Conservation (phyloP, 2,329 filamentous ascomycete species). For the Fusarium hostae region DNA sequence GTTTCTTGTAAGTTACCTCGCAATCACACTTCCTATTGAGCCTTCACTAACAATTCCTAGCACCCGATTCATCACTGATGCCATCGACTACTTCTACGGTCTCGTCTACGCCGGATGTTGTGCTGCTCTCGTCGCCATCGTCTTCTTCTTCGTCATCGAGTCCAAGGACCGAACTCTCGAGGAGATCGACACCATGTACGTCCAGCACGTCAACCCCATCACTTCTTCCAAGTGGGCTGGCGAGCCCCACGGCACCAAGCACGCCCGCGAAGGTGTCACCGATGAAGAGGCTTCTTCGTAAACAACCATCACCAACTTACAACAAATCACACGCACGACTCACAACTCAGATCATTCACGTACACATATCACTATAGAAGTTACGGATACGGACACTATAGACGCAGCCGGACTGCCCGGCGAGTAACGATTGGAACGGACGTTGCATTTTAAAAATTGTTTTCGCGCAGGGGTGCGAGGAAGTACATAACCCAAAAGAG, state of each 20-base stretch:
- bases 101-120: constrained; percentile 78
- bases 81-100: constrained; percentile 76
- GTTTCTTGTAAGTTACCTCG: constrained; percentile 55
- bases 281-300: constrained; percentile 37
- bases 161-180: constrained; percentile 77
- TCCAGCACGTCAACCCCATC: constrained; percentile 61
- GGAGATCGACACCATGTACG: constrained; percentile 83
- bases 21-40: fast-evolving
- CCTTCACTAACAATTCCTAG: constrained; percentile 41
- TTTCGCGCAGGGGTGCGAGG: constrained; percentile 2
- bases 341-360: neutral
- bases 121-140: constrained; percentile 69
- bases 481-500: constrained; percentile 27
- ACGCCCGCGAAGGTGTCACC: constrained; percentile 21
- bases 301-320: neutral
- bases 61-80: constrained; percentile 78
- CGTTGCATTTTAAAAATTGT: constrained; percentile 20
- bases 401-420: constrained; percentile 25
- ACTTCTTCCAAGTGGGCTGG: constrained; percentile 51
- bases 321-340: neutral
- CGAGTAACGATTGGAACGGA: constrained; percentile 32
- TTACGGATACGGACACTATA: neutral
- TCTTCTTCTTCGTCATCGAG: constrained; percentile 82
- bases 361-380: constrained; percentile 5
- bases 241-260: constrained; percentile 15